Conservation (phyloP, 2,329 filamentous ascomycete genomes). For the Ploettnerulaceae sp. region DNA sequence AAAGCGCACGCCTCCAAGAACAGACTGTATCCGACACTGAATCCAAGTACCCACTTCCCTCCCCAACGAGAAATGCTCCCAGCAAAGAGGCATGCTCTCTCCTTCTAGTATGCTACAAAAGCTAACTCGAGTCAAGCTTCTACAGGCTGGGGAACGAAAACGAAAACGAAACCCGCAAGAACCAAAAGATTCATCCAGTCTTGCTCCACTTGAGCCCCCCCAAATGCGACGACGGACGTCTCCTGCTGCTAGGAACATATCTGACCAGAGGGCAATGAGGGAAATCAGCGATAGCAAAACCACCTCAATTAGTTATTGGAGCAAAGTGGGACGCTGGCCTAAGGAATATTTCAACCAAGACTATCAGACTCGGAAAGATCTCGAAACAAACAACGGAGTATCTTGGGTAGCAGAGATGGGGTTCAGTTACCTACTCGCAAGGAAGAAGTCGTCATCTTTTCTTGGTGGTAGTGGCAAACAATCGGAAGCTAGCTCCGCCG, state of each 20-base stretch:
- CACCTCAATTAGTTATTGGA: conserved; percentile 28
- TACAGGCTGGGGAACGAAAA: conserved; percentile 6
- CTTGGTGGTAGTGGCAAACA: conserved; percentile 30
- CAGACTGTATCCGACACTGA: neutral
- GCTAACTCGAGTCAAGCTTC: neutral
- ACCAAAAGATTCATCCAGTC: neutral
- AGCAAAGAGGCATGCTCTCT: conserved; percentile 7
- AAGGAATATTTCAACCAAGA: conserved; percentile 26
- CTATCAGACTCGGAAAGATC: conserved; percentile 1
- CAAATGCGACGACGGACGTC: conserved; percentile 4
- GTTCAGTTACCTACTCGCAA: conserved; percentile 29
- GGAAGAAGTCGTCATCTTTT: conserved; percentile 30
- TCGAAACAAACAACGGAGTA: neutral
- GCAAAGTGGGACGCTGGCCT: conserved; percentile 24
- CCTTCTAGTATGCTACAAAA: conserved; percentile 16
- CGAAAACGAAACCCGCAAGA: conserved; percentile 10
- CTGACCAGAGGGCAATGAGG: neutral
- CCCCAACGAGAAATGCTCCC: no score
- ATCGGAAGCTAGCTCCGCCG: no score
- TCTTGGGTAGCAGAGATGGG: neutral
- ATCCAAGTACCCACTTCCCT: neutral
- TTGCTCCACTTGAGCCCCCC: no score
- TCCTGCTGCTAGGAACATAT: neutral
- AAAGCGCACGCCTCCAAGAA: conserved; percentile 1
- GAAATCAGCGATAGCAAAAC: conserved; percentile 8